These are phyloP conservation scores for Scenedesmus sp. DNA, from an alignment of 163 green algal species.

Conservation along the genomic window DNA sequence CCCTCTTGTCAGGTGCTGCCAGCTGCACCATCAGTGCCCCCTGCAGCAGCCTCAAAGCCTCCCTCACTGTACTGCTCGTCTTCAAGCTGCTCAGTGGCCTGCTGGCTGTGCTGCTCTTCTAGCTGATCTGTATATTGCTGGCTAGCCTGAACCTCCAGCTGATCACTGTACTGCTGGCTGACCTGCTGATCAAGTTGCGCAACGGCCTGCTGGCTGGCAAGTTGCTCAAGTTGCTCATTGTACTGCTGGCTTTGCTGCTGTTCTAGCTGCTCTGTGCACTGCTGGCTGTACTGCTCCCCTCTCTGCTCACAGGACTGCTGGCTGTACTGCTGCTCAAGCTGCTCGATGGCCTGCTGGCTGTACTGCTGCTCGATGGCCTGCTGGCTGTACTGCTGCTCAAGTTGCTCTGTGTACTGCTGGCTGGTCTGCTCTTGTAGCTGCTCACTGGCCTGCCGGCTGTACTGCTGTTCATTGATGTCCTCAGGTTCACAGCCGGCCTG, in stretches of 20 bases:
- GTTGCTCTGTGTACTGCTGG: not conserved
- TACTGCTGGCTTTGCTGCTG: not conserved
- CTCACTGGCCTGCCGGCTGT: not conserved
- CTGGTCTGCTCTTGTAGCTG: not conserved
- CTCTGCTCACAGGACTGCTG: not conserved
- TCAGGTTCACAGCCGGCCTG: no score
- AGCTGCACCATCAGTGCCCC: not conserved
- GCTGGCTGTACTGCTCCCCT: not conserved
- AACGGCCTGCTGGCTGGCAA: not conserved
- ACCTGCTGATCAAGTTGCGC: not conserved
- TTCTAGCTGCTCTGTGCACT: not conserved
- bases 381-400: not conserved
- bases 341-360: not conserved
- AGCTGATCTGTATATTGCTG: not conserved
- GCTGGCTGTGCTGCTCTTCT: not conserved
- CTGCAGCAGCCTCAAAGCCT: not conserved
- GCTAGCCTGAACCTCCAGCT: not conserved
- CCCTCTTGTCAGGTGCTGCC: no score
- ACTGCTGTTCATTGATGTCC: not conserved
- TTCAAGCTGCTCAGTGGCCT: not conserved
- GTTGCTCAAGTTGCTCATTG: not conserved
- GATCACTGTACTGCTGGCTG: not conserved
- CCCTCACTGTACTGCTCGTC: not conserved
- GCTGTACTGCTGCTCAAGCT: not conserved
- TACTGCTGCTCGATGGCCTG: not conserved